phyloP scores from a whole-genome alignment of 1,284 basidiomycete genomes.

The Trichosporon sp. region DNA sequence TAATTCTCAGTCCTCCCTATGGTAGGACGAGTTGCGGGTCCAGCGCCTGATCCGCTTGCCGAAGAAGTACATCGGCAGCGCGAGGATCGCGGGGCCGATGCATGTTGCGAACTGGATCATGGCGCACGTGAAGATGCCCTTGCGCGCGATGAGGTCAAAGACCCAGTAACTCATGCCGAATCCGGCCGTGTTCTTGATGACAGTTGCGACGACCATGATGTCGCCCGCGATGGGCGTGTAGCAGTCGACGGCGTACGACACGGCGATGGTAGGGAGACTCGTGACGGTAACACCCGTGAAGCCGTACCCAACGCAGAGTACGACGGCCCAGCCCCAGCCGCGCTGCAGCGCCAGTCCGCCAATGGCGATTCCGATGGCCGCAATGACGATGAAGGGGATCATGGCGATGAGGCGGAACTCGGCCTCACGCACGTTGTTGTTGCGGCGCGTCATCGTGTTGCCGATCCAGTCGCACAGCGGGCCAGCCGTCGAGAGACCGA shows the following conservation, averaged over 20 bases:
- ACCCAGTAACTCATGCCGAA: constrained; percentile 32
- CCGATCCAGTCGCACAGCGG: constrained; percentile 27
- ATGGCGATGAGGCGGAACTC: constrained; percentile 32
- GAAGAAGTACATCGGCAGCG: constrained; percentile 30
- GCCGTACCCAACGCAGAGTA: constrained; percentile 25
- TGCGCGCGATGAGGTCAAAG: constrained; percentile 15
- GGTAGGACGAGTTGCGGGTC: constrained; percentile 28
- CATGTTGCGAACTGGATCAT: constrained; percentile 28
- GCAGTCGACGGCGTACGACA: constrained; percentile 33
- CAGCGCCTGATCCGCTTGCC: constrained; percentile 29
- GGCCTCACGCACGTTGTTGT: constrained; percentile 31
- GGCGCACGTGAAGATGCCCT: constrained; percentile 22
- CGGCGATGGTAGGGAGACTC: constrained; percentile 23
- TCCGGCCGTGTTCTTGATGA: constrained; percentile 30
- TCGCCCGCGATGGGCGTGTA: constrained; percentile 32
- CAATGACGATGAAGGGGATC: constrained; percentile 26
- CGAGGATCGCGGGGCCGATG: constrained; percentile 25
- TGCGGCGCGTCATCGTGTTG: constrained; percentile 24
- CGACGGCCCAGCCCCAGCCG: constrained; percentile 25
- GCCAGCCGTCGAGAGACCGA: constrained; percentile 31
- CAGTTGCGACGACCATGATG: constrained; percentile 32
- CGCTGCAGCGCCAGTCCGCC: constrained; percentile 26
- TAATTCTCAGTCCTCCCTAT: constrained; percentile 18
- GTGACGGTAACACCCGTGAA: constrained; percentile 29
- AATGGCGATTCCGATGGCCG: constrained; percentile 20